A percentile compares a stretch with the other conserved stretches of the same genome.
phyloP scores from a whole-genome alignment of 805 yeast genomes.

The Candida quercuum region DNA sequence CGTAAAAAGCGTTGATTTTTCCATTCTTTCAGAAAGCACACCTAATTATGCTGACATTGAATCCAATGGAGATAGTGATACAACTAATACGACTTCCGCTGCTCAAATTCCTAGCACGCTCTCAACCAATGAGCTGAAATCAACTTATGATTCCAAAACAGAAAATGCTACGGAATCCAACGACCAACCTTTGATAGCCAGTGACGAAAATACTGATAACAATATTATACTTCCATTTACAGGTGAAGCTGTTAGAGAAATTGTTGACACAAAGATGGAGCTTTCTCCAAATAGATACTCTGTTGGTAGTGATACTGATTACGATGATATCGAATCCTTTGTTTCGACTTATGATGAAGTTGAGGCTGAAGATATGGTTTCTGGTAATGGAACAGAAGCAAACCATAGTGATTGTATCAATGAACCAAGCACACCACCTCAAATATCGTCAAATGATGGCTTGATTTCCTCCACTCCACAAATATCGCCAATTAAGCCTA shows the following conservation, averaged over 20 bases:
- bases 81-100: background rate
- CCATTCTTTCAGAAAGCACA: slow-evolving; percentile 1
- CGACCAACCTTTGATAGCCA: no score
- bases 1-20: background rate
- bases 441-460: slow-evolving; percentile 11
- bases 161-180: no score
- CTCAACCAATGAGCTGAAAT: background rate
- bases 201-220: no score
- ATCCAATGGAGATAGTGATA: slow-evolving; percentile 2
- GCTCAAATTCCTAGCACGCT: background rate
- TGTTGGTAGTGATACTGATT: slow-evolving; percentile 10
- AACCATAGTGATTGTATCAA: slow-evolving; percentile 9
- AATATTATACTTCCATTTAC: no score
- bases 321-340: slow-evolving; percentile 12
- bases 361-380: slow-evolving; percentile 10
- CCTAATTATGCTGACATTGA: slow-evolving; percentile 1
- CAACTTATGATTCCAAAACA: background rate
- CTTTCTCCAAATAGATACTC: no score
- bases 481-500: slow-evolving; percentile 22
- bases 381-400: slow-evolving; percentile 6
- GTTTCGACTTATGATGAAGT: slow-evolving; percentile 16
- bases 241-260: no score
- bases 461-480: slow-evolving; percentile 23
- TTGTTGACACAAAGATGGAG: no score
- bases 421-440: slow-evolving; percentile 24